Base-by-base conservation (phyloP, 108 stramenopile genomes). In the Phaeodactylum tricornutum region DNA sequence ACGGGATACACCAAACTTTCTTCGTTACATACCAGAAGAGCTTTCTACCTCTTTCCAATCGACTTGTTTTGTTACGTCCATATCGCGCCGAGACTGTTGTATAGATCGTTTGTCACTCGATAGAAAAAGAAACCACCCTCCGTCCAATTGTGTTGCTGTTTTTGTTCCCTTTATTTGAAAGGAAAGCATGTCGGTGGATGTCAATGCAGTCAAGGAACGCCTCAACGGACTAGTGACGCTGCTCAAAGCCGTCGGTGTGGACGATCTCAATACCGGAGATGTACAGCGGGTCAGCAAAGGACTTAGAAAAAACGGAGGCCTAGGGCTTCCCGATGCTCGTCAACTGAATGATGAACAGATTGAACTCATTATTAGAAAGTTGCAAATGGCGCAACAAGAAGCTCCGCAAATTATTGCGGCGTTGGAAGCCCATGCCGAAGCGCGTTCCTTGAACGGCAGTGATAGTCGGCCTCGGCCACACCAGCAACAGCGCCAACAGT, bases 391-490 rank as follows among this genome's bases (percentile, higher is more conserved):
- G 6, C 64, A 66, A 59, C 52, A 52, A 24, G 61, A 66, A 31
- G 66, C 71, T 17, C 71, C 71, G 19, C 60, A 73, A 48, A 62
- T 73, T 29, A 23, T 73, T 20, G 65, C 55, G 12, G 71, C 71
- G 1, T 37, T 73, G 11, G 39, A 67, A 43, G 53, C 53, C 14
- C 53, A 55, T 29, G 41, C 40, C 7, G 41, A 55, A n/a, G 25
- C 53, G 25, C 7, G 35, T 9, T 52, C 50, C 21, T 22, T 48
- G 28, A 29, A 12, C 4, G 36, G 50, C 19, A n/a, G 14, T 3
- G 16, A 5, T 17, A 14, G n/a, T 2, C 16, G 21, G 21, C 14
- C 5, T 5, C 5, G 14, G 5, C 16, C 16, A 24, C 8, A 46
- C 4, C 7, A 8, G 22, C 21, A 8, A 4, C 21, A 46, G 27